A percentile compares a stretch with the other conserved stretches of the same genome.
Evolutionary conservation across 2,329 filamentous ascomycete species (phyloP).

Genomic region (Fusarium drepaniforme): DNA sequence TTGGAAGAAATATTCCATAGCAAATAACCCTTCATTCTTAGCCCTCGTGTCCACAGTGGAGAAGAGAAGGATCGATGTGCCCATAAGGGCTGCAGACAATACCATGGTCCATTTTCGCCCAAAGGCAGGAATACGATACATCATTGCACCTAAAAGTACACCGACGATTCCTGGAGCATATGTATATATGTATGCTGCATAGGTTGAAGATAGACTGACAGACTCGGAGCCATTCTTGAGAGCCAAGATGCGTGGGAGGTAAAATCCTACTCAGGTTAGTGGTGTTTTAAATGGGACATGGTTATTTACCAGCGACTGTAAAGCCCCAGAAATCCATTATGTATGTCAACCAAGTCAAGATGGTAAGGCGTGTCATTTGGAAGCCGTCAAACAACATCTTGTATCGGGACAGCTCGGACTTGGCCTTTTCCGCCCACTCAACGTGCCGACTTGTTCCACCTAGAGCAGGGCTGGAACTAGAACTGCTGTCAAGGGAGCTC

Average conservation of each 20-base stretch:
- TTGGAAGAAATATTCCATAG: slow-evolving; percentile 59
- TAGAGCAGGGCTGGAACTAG: slow-evolving; percentile 27
- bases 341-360: slow-evolving; percentile 53
- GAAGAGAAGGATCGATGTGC: slow-evolving; percentile 60
- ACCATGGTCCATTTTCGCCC: slow-evolving; percentile 58
- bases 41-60: slow-evolving; percentile 54
- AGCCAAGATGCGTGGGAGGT: slow-evolving; percentile 63
- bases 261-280: slow-evolving; percentile 45
- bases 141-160: slow-evolving; percentile 59
- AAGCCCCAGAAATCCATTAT: slow-evolving; percentile 55
- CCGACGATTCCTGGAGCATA: slow-evolving; percentile 65
- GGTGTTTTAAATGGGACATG: accelerated
- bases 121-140: slow-evolving; percentile 53
- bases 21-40: slow-evolving; percentile 54
- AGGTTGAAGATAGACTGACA: slow-evolving; percentile 59
- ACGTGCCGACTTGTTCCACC: slow-evolving; percentile 33
- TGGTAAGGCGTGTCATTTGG: slow-evolving; percentile 51
- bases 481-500: slow-evolving; percentile 33
- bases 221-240: slow-evolving; percentile 61
- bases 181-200: slow-evolving; percentile 66
- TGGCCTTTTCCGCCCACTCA: slow-evolving; percentile 28
- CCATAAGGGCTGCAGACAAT: slow-evolving; percentile 58
- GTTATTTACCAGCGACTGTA: slow-evolving; percentile 49
- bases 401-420: slow-evolving; percentile 41
- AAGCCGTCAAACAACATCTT: slow-evolving; percentile 49